Conservation (phyloP, 192 early-diverging fungal genomes). For the Lobulomyces angularis region DNA sequence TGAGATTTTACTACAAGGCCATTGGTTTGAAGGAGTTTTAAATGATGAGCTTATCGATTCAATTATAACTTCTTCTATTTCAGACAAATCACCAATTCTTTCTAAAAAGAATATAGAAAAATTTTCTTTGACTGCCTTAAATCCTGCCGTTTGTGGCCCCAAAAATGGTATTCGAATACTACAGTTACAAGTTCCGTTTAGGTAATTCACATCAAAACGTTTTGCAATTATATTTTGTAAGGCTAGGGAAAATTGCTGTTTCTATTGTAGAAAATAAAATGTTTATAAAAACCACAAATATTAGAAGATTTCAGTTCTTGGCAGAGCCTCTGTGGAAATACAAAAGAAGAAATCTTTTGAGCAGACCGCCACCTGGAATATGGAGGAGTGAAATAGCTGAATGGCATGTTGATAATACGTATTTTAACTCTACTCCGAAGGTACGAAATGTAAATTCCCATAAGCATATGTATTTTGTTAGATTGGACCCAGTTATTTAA, state of each 20-base stretch:
- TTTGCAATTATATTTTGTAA: not conserved
- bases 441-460: no score
- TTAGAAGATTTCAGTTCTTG: conserved; percentile 42
- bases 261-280: conserved; percentile 15
- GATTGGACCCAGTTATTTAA: no score
- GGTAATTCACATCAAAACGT: conserved; percentile 22
- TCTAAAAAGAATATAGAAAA: no score
- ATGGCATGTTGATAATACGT: no score
- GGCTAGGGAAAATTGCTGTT: conserved; percentile 18
- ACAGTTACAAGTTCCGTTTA: conserved; percentile 50
- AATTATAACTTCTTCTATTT: not conserved
- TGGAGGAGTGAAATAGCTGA: no score
- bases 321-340: no score
- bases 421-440: no score
- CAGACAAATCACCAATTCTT: conserved; percentile 20
- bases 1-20: conserved; percentile 44
- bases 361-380: no score
- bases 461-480: no score
- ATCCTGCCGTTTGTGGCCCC: conserved; percentile 53
- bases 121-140: conserved; percentile 49
- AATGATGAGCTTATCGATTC: conserved; percentile 27
- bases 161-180: conserved; percentile 55
- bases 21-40: conserved; percentile 55
- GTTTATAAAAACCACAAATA: conserved; percentile 49
- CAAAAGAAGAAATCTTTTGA: no score